phyloP scores from a whole-genome alignment of 306 rosid species.

The Fagus sylvatica region DNA sequence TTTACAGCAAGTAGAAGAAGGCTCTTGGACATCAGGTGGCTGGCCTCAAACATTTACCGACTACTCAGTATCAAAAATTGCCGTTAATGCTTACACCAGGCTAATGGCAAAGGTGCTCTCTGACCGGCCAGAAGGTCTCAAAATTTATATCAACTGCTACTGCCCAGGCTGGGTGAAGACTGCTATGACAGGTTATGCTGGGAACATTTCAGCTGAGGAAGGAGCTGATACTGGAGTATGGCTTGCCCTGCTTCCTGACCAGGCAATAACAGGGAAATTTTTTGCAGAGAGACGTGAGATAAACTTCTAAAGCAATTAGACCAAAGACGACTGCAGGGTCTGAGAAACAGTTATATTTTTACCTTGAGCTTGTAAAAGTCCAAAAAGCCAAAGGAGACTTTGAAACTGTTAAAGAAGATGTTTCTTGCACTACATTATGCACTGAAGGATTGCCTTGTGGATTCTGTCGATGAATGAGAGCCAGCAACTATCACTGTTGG shows the following conservation, averaged over 20 bases:
- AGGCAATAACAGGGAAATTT: constrained; percentile 65
- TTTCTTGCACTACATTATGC: background rate
- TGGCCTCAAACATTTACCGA: constrained; percentile 83
- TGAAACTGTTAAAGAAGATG: background rate
- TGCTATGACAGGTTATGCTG: constrained; percentile 85
- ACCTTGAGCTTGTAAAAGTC: background rate
- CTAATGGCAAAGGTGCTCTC: constrained; percentile 57
- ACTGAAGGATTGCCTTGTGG: background rate
- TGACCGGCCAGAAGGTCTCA: constrained; percentile 62
- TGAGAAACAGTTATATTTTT: background rate
- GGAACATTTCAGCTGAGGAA: constrained; percentile 69
- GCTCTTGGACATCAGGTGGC: constrained; percentile 73
- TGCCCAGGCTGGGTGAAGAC: constrained; percentile 98
- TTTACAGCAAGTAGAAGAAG: constrained; percentile 76
- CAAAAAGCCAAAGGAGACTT: background rate
- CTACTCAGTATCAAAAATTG: constrained; percentile 81
- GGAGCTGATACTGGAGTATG: constrained; percentile 95
- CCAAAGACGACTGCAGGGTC: constrained; percentile 1
- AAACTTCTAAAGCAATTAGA: constrained; percentile 43
- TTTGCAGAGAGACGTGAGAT: constrained; percentile 88
- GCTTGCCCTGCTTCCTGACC: constrained; percentile 90
- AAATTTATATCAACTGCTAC: constrained; percentile 70
- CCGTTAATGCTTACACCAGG: constrained; percentile 77
- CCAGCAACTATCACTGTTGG: background rate
- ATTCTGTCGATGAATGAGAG: constrained; percentile 7